Percentiles rank a stretch among this genome's conserved stretches.
These are phyloP conservation scores for Withania somnifera DNA, from an alignment of 305 asterid genomes.

Conservation along the genomic window DNA sequence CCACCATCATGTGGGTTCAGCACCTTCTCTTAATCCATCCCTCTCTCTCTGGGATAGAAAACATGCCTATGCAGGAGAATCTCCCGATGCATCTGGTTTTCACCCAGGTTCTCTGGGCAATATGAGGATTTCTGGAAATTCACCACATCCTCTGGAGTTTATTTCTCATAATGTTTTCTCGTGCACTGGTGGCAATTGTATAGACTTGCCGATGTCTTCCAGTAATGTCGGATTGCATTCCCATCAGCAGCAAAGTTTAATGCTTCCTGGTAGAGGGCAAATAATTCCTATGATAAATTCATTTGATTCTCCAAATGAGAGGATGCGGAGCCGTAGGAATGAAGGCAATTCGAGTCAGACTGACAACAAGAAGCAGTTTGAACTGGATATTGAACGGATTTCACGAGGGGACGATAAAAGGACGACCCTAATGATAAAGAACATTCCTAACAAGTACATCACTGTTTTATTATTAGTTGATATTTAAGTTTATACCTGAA, in stretches of 20 bases:
- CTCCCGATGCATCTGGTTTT: conserved; percentile 76
- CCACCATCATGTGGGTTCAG: conserved; percentile 90
- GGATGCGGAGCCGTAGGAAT: conserved; percentile 62
- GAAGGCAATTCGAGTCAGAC: conserved; percentile 58
- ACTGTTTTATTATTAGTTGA: neutral
- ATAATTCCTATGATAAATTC: conserved; percentile 75
- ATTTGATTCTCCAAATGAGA: conserved; percentile 82
- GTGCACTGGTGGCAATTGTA: conserved; percentile 49
- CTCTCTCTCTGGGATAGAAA: conserved; percentile 78
- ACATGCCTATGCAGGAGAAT: conserved; percentile 61
- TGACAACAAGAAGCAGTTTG: conserved; percentile 93
- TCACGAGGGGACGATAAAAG: conserved; percentile 90
- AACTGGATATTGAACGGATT: conserved; percentile 87
- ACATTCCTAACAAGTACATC: conserved; percentile 95
- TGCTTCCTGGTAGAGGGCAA: conserved; percentile 87
- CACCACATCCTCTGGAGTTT: conserved; percentile 77
- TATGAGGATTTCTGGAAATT: conserved; percentile 65
- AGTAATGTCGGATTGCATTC: conserved; percentile 62
- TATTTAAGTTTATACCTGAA: neutral
- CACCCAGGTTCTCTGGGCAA: conserved; percentile 96
- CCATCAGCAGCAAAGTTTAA: conserved; percentile 76
- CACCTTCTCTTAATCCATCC: conserved; percentile 80
- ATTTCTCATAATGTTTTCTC: conserved; percentile 64
- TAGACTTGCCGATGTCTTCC: conserved; percentile 61
- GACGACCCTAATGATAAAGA: conserved; percentile 97